Conservation (phyloP, 805 yeast genomes). For the Sugiyamaella qingdaonensis region DNA sequence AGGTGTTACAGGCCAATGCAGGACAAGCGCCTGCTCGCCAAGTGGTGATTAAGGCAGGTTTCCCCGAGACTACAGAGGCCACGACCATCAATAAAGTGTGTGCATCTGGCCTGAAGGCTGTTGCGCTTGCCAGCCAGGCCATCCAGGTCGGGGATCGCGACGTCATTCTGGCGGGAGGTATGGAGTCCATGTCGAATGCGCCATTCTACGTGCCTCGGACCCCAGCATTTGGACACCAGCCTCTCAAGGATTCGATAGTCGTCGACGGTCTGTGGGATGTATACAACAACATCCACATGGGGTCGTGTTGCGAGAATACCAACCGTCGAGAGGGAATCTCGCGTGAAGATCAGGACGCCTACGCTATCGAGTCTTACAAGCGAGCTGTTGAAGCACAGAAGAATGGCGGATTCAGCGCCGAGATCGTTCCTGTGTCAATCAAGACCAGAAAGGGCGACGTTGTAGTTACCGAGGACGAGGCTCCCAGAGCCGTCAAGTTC, state of each 20-base stretch:
- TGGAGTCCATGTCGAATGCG: conserved; percentile 91
- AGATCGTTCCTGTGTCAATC: conserved; percentile 78
- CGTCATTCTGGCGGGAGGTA: conserved; percentile 90
- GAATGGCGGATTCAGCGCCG: conserved; percentile 68
- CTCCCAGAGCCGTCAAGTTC: conserved; percentile 64
- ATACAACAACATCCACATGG: conserved; percentile 84
- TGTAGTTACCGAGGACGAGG: conserved; percentile 70
- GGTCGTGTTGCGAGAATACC: conserved; percentile 92
- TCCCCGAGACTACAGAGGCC: conserved; percentile 75
- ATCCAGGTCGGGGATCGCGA: conserved; percentile 80
- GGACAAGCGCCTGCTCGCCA: conserved; percentile 99
- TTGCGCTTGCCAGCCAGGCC: conserved; percentile 82
- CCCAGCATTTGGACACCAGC: conserved; percentile 47
- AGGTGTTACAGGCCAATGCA: conserved; percentile 83
- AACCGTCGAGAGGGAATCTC: conserved; percentile 70
- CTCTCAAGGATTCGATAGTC: conserved; percentile 56
- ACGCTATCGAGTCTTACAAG: conserved; percentile 73
- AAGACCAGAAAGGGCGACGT: conserved; percentile 66
- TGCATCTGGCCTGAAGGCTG: conserved; percentile 90
- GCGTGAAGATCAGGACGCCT: conserved; percentile 82
- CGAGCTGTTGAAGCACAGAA: conserved; percentile 71
- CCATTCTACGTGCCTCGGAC: conserved; percentile 85
- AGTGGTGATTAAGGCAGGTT: conserved; percentile 84
- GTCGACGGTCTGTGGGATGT: conserved; percentile 89
- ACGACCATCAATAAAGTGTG: conserved; percentile 93